A percentile compares a stretch with the other conserved stretches of the same genome.
Conservation (phyloP, 2,329 filamentous ascomycete genomes). For the Lasiodiplodia sp. region DNA sequence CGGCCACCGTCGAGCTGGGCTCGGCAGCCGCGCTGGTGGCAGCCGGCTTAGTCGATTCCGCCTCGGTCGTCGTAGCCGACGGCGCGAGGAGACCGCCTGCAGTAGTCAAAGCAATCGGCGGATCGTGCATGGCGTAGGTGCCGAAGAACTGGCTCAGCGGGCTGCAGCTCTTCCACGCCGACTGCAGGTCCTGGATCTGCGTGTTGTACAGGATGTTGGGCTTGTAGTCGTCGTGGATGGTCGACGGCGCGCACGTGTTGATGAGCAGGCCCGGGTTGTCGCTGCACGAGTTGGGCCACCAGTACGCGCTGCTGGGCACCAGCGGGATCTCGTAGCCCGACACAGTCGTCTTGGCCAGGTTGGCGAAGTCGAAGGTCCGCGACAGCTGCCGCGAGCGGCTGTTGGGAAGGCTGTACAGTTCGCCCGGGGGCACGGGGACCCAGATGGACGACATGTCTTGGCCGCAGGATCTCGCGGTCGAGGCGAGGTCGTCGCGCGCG, state of each 20-base stretch:
- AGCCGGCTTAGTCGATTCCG: neutral
- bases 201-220: constrained; percentile 2
- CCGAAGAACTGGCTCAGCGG: constrained; percentile 1
- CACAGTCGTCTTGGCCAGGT: constrained; percentile 12
- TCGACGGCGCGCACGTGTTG: neutral
- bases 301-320: constrained; percentile 19
- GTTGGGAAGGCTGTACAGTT: constrained; percentile 1
- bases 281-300: constrained; percentile 14
- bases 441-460: neutral
- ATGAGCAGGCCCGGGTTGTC: neutral
- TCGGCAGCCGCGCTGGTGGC: neutral
- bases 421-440: neutral
- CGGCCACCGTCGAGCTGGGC: neutral
- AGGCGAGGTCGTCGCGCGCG: neutral
- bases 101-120: neutral
- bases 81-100: neutral
- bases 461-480: neutral
- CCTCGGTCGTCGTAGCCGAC: neutral
- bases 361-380: constrained; percentile 18
- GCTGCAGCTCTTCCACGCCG: neutral
- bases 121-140: constrained; percentile 8
- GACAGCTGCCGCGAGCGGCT: neutral
- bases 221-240: constrained; percentile 15
- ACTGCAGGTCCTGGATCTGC: constrained; percentile 11
- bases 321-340: constrained; percentile 1